Evolutionary conservation across 352 stramenopile species (phyloP).

Genomic region (Blastocystis sp.): DNA sequence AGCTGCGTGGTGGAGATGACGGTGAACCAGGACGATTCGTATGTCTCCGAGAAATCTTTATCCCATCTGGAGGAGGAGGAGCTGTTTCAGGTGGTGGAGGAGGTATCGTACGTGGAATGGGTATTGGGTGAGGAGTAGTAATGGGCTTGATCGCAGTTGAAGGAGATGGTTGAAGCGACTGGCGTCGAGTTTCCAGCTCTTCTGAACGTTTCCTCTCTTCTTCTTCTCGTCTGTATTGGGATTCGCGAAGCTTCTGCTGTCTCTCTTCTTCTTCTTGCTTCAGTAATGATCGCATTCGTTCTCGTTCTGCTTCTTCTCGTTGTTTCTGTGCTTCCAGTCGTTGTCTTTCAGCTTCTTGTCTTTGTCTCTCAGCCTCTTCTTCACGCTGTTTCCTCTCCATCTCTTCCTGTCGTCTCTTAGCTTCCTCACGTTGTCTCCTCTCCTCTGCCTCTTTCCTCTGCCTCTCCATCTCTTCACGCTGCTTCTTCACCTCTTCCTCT

Average conservation of each 20-base stretch:
- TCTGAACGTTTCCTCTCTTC: neutral
- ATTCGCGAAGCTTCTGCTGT: neutral
- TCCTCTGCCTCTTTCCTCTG: neutral
- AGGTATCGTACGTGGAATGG: neutral
- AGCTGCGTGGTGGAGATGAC: neutral
- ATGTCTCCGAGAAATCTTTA: no score
- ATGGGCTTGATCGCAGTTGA: neutral
- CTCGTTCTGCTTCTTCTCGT: neutral
- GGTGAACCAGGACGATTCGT: neutral
- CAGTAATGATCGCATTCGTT: neutral
- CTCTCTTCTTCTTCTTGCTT: neutral
- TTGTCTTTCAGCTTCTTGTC: no score
- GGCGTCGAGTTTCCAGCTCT: neutral
- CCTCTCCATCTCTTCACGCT: no score
- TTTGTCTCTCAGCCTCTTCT: neutral
- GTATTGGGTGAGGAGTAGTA: neutral
- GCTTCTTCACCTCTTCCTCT: neutral
- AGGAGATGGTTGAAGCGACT: neutral
- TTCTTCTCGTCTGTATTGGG: neutral
- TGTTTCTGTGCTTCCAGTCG: neutral
- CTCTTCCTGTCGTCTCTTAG: neutral
- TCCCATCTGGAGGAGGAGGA: neutral
- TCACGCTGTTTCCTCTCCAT: neutral
- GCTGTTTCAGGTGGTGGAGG: neutral
- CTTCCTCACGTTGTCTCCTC: neutral